Conservation (phyloP, 768 basidiomycete species). For the Psilocybe cubensis region DNA sequence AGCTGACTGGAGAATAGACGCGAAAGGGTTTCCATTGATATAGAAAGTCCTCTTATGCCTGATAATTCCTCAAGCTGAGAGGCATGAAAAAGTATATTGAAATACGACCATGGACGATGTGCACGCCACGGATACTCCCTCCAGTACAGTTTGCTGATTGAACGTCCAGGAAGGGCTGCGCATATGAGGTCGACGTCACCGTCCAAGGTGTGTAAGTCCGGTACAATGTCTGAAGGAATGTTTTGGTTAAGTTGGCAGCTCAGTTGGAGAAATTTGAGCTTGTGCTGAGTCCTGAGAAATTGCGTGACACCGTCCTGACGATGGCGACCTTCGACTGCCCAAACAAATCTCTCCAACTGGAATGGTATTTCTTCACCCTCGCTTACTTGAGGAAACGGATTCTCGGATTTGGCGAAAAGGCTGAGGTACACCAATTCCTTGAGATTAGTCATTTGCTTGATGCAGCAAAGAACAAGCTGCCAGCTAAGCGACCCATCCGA, state of each 20-base stretch:
- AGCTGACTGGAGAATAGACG: not conserved
- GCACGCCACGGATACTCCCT: not conserved
- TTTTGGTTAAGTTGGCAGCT: not conserved
- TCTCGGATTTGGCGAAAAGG: not conserved
- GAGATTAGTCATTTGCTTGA: not conserved
- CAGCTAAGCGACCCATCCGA: not conserved
- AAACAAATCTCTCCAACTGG: slow-evolving; percentile 1
- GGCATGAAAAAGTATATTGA: not conserved
- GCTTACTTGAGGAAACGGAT: not conserved
- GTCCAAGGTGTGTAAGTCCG: not conserved
- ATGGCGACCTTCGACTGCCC: not conserved
- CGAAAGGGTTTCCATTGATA: not conserved
- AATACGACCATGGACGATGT: not conserved
- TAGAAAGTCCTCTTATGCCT: not conserved
- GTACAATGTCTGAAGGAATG: not conserved
- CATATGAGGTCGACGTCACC: not conserved
- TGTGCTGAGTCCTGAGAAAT: not conserved
- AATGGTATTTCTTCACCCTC: not conserved
- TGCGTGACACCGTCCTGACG: not conserved
- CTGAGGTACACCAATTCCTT: not conserved
- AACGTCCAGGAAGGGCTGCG: not conserved
- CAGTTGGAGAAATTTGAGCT: not conserved
- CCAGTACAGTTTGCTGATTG: not conserved
- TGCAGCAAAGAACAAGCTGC: not conserved
- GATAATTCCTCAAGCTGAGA: not conserved